Base-by-base conservation (phyloP, 176 grass and related monocot genomes). In the Musa troglodytarum region DNA sequence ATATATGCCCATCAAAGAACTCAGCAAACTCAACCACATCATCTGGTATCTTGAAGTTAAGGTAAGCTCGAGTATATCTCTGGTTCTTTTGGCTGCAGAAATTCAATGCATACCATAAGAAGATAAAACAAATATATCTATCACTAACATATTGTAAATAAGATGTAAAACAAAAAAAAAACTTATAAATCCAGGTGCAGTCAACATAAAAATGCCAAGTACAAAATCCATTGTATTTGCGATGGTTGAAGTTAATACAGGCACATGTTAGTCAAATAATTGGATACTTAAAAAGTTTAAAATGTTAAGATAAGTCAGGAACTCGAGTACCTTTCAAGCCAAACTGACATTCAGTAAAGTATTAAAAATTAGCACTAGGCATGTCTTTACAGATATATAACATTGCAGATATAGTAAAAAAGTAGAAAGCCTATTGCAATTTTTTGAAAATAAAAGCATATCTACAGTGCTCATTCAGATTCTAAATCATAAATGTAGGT, bases 1-100 rank as follows among this genome's bases (percentile, higher is more conserved):
- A 80, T 63, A 80, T 53, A n/a, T 80, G 78, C 19, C 78, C 78
- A 80, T 72, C 78, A 72, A 80, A 80, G 55, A 63, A 72, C 67
- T 80, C 78, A 72, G 78, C 78, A 80, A 80, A 80, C 68, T 80
- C 78, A 29, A 72, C 67, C 54, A 80, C 78, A 72, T 80, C 78
- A 72, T 71, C 68, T 52, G 55, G 55, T 56, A 20, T 80, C 13
- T 72, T 80, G 56, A 80, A 80, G 49, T 72, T 72, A n/a, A 80
- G 49, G 21, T 72, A 80, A 49, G 49, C 78, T 72, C 20, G 78
- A 72, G 68, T 53, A 72, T 80, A 54, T 52, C 21, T 69, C 8
- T 80, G 54, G 23, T 80, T 54, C 14, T 63, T 80, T 22, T 53
- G 68, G 78, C 78, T 80, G 78, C 55, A 53, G 43, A 25, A 34